These are phyloP conservation scores for Acanthamoeba polyphaga DNA, from an alignment of 208 protist species.

Conservation along the genomic window DNA sequence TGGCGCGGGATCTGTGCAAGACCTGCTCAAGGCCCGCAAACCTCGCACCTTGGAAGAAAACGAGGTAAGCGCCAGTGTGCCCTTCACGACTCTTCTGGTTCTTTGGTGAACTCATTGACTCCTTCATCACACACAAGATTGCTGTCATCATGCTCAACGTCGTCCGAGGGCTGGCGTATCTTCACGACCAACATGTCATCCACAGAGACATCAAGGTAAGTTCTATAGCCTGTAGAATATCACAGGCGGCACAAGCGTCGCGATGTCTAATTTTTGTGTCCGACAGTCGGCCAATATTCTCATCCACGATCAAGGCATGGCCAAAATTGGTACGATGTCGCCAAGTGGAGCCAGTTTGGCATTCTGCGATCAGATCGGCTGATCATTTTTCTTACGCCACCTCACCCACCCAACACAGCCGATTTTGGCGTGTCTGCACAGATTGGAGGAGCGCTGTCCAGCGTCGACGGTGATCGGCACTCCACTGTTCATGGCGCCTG, in stretches of 20 bases:
- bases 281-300: conserved; percentile 18
- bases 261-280: not conserved
- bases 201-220: conserved; percentile 17
- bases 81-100: too few species aligned
- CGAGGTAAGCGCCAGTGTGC: not conserved
- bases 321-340: conserved; percentile 7
- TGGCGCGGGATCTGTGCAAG: not conserved
- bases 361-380: too few species aligned
- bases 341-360: too few species aligned
- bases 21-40: not conserved
- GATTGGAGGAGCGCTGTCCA: not conserved
- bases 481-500: conserved; percentile 32
- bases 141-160: conserved; percentile 17
- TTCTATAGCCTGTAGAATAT: too few species aligned
- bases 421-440: conserved; percentile 37
- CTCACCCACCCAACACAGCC: not conserved
- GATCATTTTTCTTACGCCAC: too few species aligned
- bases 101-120: too few species aligned
- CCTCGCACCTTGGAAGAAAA: not conserved
- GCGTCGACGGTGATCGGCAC: conserved; percentile 27
- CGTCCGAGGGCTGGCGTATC: conserved; percentile 27
- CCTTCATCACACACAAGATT: not conserved
- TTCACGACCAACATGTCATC: conserved; percentile 9
- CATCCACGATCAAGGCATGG: conserved; percentile 11
- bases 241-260: not conserved